Percentiles rank a stretch among this genome's conserved stretches.
Evolutionary conservation across 2,329 filamentous ascomycete species (phyloP).

Genomic region (Penicillium freii): DNA sequence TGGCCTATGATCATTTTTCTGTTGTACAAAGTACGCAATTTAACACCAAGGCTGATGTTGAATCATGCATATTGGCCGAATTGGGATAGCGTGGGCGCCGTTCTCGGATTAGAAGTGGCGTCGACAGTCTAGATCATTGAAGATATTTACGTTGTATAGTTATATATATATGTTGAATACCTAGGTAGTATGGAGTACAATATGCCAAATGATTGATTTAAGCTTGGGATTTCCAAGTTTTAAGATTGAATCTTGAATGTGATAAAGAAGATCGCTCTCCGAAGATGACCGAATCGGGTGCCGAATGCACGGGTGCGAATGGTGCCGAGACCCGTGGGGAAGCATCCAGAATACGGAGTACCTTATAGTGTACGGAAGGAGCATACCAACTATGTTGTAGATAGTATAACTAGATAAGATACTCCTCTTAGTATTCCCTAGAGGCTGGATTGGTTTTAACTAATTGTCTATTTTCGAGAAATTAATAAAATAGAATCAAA

Average conservation of each 20-base stretch:
- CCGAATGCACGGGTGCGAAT: background rate
- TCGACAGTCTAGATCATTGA: background rate
- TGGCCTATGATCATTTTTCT: background rate
- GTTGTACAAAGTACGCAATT: background rate
- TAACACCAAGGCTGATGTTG: background rate
- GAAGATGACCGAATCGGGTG: background rate
- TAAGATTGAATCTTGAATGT: background rate
- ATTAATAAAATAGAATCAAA: background rate
- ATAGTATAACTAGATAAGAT: background rate
- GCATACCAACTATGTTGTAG: no score
- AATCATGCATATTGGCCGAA: conserved; percentile 2
- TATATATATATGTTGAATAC: background rate
- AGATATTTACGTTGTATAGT: no score
- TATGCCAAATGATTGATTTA: background rate
- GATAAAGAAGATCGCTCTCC: background rate
- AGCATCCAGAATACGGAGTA: background rate
- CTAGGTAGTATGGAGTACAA: background rate
- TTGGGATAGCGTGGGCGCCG: conserved; percentile 3
- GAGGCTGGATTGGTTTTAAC: background rate
- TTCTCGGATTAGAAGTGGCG: background rate
- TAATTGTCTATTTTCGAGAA: background rate
- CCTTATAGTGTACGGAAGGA: background rate
- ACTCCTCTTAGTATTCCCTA: background rate
- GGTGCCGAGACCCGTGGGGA: background rate
- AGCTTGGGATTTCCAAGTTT: background rate